Conservation (phyloP, 2,329 filamentous ascomycete genomes). For the Xenoacremonium recifei region DNA sequence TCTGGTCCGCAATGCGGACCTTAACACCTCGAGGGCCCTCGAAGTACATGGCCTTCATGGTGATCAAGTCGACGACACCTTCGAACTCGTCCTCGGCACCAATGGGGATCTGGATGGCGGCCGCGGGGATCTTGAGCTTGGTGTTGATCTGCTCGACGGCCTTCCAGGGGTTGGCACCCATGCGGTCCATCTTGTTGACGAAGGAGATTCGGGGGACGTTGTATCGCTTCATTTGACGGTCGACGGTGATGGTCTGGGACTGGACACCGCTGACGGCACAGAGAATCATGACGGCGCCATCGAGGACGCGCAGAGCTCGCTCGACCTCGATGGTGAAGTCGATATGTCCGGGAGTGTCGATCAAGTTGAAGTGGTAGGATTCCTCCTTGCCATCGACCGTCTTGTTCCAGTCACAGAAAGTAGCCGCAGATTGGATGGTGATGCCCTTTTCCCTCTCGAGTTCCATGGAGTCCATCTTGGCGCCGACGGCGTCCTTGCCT, state of each 20-base stretch:
- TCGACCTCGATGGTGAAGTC: constrained; percentile 99
- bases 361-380: constrained; percentile 96
- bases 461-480: constrained; percentile 99
- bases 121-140: constrained; percentile 90
- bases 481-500: constrained; percentile 89
- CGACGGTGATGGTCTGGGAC: constrained; percentile 96
- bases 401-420: constrained; percentile 96
- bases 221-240: constrained; percentile 98
- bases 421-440: constrained; percentile 97
- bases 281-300: constrained; percentile 97
- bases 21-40: constrained; percentile 79
- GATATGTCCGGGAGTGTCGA: constrained; percentile 97
- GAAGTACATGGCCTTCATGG: constrained; percentile 92
- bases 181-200: constrained; percentile 99
- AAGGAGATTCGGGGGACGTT: constrained; percentile 95
- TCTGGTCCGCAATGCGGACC: constrained; percentile 72
- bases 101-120: constrained; percentile 92
- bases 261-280: constrained; percentile 97
- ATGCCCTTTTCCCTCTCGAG: constrained; percentile 98
- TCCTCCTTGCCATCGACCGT: constrained; percentile 79
- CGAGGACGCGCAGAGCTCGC: constrained; percentile 87
- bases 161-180: constrained; percentile 98
- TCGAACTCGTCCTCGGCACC: constrained; percentile 88
- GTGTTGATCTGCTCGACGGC: constrained; percentile 96
- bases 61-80: constrained; percentile 88